Percentiles rank a stretch among this genome's conserved stretches.
Evolutionary conservation across 2,329 filamentous ascomycete genomes (phyloP).

Genomic region (Cytospora leucostoma): DNA sequence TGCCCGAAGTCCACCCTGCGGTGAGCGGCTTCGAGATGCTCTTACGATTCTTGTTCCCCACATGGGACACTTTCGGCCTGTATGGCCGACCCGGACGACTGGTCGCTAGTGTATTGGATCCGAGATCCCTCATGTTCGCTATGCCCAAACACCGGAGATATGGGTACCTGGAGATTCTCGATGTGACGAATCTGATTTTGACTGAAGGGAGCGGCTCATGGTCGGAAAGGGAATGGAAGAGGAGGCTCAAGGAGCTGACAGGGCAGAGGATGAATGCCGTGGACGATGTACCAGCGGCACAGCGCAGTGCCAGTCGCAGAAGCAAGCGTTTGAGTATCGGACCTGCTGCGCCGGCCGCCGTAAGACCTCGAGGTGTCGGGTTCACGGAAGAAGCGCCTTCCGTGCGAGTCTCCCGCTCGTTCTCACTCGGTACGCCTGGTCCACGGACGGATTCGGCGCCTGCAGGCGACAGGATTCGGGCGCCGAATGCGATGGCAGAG

Average conservation of each 20-base stretch:
- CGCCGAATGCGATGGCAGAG: constrained; percentile 39
- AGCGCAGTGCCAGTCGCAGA: constrained; percentile 59
- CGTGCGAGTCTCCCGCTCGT: constrained; percentile 54
- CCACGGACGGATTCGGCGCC: constrained; percentile 54
- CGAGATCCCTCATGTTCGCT: constrained; percentile 94
- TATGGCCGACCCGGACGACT: constrained; percentile 88
- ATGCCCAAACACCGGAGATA: constrained; percentile 89
- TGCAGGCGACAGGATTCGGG: constrained; percentile 43
- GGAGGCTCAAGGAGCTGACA: constrained; percentile 84
- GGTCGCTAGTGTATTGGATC: constrained; percentile 83
- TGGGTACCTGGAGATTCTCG: constrained; percentile 86
- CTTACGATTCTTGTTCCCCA: constrained; percentile 87
- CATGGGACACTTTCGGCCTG: constrained; percentile 87
- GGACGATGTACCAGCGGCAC: constrained; percentile 49
- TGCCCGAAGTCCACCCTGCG: constrained; percentile 92
- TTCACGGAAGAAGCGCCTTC: constrained; percentile 58
- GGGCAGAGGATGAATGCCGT: constrained; percentile 72
- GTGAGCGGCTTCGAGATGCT: constrained; percentile 95
- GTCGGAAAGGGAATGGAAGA: constrained; percentile 88
- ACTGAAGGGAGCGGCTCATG: constrained; percentile 74
- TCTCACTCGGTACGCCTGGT: constrained; percentile 44
- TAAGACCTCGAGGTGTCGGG: constrained; percentile 51
- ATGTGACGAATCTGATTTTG: constrained; percentile 79
- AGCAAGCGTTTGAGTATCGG: constrained; percentile 59
- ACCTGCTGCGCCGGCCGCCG: constrained; percentile 36